Percentiles rank a stretch among this genome's conserved stretches.
Evolutionary conservation across 208 protist genomes (phyloP).

Genomic region (Leishmania tarentolae): DNA sequence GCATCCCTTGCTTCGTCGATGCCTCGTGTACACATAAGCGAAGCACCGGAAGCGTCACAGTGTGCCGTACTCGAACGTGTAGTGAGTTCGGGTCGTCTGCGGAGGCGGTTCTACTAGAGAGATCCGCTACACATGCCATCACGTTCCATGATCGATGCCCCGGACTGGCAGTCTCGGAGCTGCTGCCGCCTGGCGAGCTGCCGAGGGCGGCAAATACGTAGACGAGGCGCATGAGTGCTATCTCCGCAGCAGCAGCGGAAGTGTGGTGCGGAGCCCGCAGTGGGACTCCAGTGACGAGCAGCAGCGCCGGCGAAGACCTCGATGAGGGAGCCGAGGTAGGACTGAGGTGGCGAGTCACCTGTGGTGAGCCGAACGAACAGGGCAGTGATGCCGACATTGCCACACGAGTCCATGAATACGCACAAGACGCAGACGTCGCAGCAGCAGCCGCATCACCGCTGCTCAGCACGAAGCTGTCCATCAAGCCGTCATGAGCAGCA

Average conservation of each 20-base stretch:
- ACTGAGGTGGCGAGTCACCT: neutral
- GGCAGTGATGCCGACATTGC: conserved; percentile 17
- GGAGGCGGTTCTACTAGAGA: neutral
- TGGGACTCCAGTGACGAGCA: conserved; percentile 9
- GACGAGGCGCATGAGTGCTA: conserved; percentile 4
- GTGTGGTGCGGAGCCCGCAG: neutral
- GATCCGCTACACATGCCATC: conserved; percentile 9
- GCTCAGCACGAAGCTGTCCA: conserved; percentile 23
- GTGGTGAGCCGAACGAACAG: neutral
- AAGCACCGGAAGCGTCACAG: neutral
- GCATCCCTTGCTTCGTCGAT: too few species aligned
- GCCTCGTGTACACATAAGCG: neutral
- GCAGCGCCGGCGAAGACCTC: neutral
- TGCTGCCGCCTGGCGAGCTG: neutral
- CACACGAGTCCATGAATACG: conserved; percentile 9
- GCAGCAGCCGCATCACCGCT: neutral
- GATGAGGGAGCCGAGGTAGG: neutral
- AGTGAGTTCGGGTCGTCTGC: neutral
- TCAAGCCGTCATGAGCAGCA: neutral
- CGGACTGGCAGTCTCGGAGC: neutral
- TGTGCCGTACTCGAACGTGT: neutral
- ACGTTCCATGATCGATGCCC: neutral
- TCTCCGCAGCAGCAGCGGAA: neutral
- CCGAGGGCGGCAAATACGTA: neutral
- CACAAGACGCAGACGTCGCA: neutral